Evolutionary conservation across 257 asterid species (phyloP).

Genomic region (Nyctanthes arbortristis): DNA sequence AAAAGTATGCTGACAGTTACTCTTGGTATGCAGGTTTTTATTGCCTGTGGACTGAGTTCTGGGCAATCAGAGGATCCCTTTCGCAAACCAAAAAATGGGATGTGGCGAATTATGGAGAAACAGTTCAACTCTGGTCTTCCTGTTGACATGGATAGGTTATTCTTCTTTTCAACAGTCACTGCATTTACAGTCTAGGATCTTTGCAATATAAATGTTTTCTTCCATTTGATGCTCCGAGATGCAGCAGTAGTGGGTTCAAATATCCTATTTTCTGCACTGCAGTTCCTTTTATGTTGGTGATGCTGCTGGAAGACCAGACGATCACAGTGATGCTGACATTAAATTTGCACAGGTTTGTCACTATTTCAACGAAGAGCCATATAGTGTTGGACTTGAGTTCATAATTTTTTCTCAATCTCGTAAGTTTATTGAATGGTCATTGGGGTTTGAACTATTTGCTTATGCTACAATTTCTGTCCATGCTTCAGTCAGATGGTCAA

Average conservation of each 20-base stretch:
- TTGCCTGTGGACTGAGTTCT: constrained; percentile 79
- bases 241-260: constrained; percentile 8
- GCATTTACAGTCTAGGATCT: neutral
- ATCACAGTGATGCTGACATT: constrained; percentile 89
- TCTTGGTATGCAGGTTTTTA: constrained; percentile 65
- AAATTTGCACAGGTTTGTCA: constrained; percentile 80
- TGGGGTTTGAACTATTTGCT: too few relatives aligned
- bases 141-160: constrained; percentile 76
- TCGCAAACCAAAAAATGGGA: constrained; percentile 92
- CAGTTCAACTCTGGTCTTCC: constrained; percentile 84
- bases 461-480: neutral
- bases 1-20: neutral
- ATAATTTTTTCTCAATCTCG: constrained; percentile 3
- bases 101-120: constrained; percentile 89
- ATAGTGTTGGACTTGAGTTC: neutral
- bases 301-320: constrained; percentile 91
- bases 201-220: constrained; percentile 13
- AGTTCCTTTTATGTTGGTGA: constrained; percentile 98
- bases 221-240: neutral
- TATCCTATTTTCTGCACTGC: constrained; percentile 19
- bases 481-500: neutral
- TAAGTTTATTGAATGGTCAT: too few relatives aligned
- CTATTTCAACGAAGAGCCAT: neutral
- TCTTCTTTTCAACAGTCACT: constrained; percentile 22
- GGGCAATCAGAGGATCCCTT: constrained; percentile 62